A percentile compares a stretch with the other conserved stretches of the same genome.
phyloP scores from a whole-genome alignment of 1,284 basidiomycete genomes.

The Puccinia polysora region DNA sequence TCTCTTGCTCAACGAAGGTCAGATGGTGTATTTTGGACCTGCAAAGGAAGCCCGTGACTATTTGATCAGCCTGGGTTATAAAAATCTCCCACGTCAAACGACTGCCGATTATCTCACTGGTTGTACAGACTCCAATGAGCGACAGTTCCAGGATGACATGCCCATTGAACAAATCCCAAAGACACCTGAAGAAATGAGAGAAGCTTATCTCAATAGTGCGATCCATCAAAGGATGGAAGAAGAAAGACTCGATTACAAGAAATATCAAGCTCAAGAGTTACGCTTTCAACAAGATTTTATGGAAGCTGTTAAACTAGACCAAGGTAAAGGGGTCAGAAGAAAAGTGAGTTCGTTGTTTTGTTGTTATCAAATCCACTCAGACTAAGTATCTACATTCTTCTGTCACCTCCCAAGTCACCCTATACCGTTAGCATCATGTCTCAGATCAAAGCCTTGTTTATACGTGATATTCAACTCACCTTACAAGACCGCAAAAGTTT shows the following conservation, averaged over 20 bases:
- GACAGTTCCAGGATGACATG: conserved; percentile 70
- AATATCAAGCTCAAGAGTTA: conserved; percentile 63
- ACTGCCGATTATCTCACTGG: conserved; percentile 69
- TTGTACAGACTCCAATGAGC: conserved; percentile 72
- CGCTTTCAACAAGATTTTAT: conserved; percentile 30
- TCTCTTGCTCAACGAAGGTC: conserved; percentile 66
- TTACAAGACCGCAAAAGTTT: conserved; percentile 48
- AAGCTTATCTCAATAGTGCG: conserved; percentile 63
- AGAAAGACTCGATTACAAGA: conserved; percentile 64
- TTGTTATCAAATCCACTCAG: conserved; percentile 47
- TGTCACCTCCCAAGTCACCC: conserved; percentile 73
- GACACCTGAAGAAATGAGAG: conserved; percentile 67
- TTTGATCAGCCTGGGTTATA: conserved; percentile 61
- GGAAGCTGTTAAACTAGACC: conserved; percentile 29
- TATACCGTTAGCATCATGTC: conserved; percentile 75
- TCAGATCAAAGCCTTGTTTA: conserved; percentile 59
- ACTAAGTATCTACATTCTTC: too few species aligned
- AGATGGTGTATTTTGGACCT: conserved; percentile 75
- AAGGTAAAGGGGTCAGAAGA: neutral
- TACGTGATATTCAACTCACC: conserved; percentile 50
- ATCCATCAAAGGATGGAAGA: conserved; percentile 58
- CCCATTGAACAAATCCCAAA: conserved; percentile 66
- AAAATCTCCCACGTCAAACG: conserved; percentile 64
- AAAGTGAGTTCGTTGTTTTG: conserved; percentile 24
- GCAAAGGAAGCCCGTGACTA: conserved; percentile 68